Conservation (phyloP, 306 rosid genomes). For the Fragaria ananassa region DNA sequence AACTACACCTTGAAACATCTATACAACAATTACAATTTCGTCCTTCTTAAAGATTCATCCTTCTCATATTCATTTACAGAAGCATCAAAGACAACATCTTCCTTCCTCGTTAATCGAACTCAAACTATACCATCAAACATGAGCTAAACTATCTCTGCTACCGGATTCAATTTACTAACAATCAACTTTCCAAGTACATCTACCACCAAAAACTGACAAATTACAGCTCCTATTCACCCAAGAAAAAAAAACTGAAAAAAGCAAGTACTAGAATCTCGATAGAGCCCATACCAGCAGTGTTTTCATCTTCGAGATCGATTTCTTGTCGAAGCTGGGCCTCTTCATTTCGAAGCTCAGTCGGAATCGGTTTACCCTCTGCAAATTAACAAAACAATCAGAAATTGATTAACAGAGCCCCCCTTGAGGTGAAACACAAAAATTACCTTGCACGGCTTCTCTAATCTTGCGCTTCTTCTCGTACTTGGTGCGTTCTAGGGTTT, state of each 20-base stretch:
- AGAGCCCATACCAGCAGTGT: conserved; percentile 55
- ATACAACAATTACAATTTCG: no score
- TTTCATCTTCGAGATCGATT: conserved; percentile 80
- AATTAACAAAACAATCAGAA: background rate
- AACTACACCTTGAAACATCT: background rate
- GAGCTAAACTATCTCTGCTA: background rate
- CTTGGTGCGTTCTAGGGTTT: conserved; percentile 64
- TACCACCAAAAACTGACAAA: background rate
- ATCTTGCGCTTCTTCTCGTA: conserved; percentile 92
- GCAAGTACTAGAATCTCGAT: background rate
- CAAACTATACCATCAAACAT: background rate
- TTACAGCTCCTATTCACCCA: background rate
- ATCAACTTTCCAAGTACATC: background rate
- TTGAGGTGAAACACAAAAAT: background rate
- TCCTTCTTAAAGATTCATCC: background rate
- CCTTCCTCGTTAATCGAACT: background rate
- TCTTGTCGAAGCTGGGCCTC: conserved; percentile 80
- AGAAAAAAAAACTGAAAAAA: background rate
- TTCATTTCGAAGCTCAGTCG: conserved; percentile 88
- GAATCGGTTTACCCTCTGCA: conserved; percentile 84
- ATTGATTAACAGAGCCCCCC: no score
- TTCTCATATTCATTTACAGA: background rate
- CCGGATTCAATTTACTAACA: background rate
- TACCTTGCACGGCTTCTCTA: conserved; percentile 72
- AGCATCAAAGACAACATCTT: background rate